phyloP scores from a whole-genome alignment of 2,329 filamentous ascomycete species.

The Penicillium sp. region DNA sequence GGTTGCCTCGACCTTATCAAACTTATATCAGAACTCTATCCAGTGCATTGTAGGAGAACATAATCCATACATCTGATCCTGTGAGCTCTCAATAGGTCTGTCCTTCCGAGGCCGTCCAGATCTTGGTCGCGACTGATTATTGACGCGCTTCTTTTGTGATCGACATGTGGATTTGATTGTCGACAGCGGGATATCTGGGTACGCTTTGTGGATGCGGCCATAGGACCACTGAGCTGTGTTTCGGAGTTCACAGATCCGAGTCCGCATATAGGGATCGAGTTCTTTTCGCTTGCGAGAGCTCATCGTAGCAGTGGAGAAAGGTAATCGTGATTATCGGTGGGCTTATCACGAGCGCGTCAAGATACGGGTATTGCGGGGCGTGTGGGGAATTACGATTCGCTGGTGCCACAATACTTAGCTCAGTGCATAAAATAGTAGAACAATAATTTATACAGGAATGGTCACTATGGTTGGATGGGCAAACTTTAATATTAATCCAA shows the following conservation, averaged over 20 bases:
- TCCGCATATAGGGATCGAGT: conserved; percentile 12
- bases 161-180: conserved; percentile 12
- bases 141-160: not conserved
- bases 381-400: not conserved
- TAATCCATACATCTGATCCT: not conserved
- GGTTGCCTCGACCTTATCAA: not conserved
- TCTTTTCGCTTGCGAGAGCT: conserved; percentile 1
- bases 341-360: not conserved
- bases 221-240: conserved; percentile 12
- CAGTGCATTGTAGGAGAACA: not conserved
- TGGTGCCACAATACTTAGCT: not conserved
- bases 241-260: conserved; percentile 7
- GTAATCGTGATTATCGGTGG: not conserved
- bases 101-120: not conserved
- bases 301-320: not conserved
- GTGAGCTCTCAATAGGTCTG: not conserved
- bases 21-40: not conserved
- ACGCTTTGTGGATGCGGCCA: conserved; percentile 8
- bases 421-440: not conserved
- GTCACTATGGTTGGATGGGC: not conserved
- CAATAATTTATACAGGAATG: not conserved
- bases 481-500: not conserved
- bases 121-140: not conserved
- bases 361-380: not conserved
- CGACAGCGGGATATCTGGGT: conserved; percentile 7